phyloP scores from a whole-genome alignment of 768 basidiomycete species.

The Kwoniella sp. region DNA sequence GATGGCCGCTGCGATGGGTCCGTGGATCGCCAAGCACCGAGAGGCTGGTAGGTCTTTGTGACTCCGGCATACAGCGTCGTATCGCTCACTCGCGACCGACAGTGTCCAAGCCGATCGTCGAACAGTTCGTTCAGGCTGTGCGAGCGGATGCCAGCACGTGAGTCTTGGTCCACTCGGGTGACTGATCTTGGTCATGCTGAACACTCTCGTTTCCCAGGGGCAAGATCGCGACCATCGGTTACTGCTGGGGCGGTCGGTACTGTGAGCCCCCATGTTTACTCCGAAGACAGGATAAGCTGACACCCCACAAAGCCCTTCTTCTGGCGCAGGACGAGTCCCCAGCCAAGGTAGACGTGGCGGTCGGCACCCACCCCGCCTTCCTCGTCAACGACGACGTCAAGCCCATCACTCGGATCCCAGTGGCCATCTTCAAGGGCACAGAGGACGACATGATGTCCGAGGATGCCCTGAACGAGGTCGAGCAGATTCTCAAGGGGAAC shows the following conservation, averaged over 20 bases:
- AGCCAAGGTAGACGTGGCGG: slow-evolving; percentile 29
- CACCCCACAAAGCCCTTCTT: slow-evolving; percentile 11
- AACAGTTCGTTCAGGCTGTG: slow-evolving; percentile 45
- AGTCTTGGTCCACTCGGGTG: slow-evolving; percentile 3
- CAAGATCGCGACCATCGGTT: slow-evolving; percentile 50
- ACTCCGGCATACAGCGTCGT: background rate
- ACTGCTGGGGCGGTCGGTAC: slow-evolving; percentile 51
- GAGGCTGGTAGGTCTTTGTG: slow-evolving; percentile 37
- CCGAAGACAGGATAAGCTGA: background rate
- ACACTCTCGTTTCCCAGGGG: slow-evolving; percentile 22
- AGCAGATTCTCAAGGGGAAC: slow-evolving; percentile 25
- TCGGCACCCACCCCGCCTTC: slow-evolving; percentile 53
- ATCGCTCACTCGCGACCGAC: background rate
- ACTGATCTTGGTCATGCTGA: background rate
- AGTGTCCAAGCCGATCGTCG: slow-evolving; percentile 47
- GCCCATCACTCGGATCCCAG: slow-evolving; percentile 34
- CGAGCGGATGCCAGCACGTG: slow-evolving; percentile 40
- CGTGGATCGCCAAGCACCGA: slow-evolving; percentile 46
- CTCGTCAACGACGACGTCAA: slow-evolving; percentile 43
- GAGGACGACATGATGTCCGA: slow-evolving; percentile 41
- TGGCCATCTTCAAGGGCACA: slow-evolving; percentile 41
- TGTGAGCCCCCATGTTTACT: slow-evolving; percentile 3
- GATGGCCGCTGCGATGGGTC: slow-evolving; percentile 45
- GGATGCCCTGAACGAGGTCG: slow-evolving; percentile 29
- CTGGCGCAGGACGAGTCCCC: slow-evolving; percentile 33